Base-by-base conservation (phyloP, 352 stramenopile species). In the Globisporangium viniferum region DNA sequence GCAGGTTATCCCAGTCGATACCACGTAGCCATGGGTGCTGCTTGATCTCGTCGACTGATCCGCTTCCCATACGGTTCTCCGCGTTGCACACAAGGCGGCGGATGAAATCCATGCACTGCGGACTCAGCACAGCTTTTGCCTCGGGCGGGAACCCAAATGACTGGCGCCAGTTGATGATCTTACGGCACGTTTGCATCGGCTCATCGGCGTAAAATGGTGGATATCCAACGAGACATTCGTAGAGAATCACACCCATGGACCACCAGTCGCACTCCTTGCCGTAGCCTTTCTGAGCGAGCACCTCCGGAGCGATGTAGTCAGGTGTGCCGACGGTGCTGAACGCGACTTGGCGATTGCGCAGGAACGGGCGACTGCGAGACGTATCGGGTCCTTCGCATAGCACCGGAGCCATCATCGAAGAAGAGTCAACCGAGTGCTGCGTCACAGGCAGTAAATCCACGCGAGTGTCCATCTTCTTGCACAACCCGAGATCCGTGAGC, bases 171-270 rank as follows among this genome's bases (percentile, higher is more conserved):
- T 91, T 77, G 64, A 90, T 82, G 70, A 86, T 84, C 72, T 99
- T 99, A 29, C 93, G 81, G 77, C 96, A 99, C 24, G 97, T 99
- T 24, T 91, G 92, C 58, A 98, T 95, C 20, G 96, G 90, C 66
- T 97, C 86, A 64, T 99, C 95, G 1, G 96, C 95, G 74, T 99
- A 99, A 71, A 99, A 99, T 14, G 97, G 97, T 22, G 97, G 98
- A 78, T 98, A 99, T 7, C 97, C 97, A 9, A 99, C 92, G 29
- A 99, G 77, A 75, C 96, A 99, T 77, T 99, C 97, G 75, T 98
- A 99, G 81, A 99, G 97, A 72, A 99, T 99, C 22, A 99, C 97
- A 18, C 97, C 97, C 54, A 99, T 81, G 59, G 84, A 97, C 97
- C 97, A 99, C 97, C 97, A 99, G 87, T 99, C 97, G 59, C 97